Conservation (phyloP, 1,284 basidiomycete species). For the Malassezia caprae region DNA sequence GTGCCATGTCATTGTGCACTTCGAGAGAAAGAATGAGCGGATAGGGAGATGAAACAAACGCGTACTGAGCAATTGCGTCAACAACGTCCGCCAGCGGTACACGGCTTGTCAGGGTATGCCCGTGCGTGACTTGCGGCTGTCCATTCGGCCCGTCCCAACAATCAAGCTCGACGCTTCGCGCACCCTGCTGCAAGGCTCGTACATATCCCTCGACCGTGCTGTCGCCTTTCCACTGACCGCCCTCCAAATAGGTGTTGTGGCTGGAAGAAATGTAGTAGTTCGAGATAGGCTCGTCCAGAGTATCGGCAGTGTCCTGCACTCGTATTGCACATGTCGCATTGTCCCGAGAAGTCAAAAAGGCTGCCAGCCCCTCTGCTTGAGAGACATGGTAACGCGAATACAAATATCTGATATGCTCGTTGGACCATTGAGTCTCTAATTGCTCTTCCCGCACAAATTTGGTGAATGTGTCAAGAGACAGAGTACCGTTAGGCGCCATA, state of each 20-base stretch:
- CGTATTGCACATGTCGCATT: slow-evolving; percentile 22
- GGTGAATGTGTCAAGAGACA: slow-evolving; percentile 1
- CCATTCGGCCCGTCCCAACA: slow-evolving; percentile 73
- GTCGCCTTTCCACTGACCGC: slow-evolving; percentile 81
- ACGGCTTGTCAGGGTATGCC: slow-evolving; percentile 79
- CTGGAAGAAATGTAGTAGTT: slow-evolving; percentile 89
- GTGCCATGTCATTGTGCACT: slow-evolving; percentile 70
- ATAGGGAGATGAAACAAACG: slow-evolving; percentile 83
- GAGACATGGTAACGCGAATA: slow-evolving; percentile 17
- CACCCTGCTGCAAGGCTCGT: slow-evolving; percentile 76
- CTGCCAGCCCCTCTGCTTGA: slow-evolving; percentile 33
- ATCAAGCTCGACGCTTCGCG: slow-evolving; percentile 75
- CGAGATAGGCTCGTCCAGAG: slow-evolving; percentile 66
- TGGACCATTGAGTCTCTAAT: slow-evolving; percentile 13
- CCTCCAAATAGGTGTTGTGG: slow-evolving; percentile 94
- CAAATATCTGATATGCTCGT: not conserved
- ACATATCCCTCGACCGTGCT: slow-evolving; percentile 95
- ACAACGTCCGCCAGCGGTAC: slow-evolving; percentile 76
- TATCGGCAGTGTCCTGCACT: not conserved
- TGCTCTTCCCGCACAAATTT: slow-evolving; percentile 30
- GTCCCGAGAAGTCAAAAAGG: slow-evolving; percentile 38
- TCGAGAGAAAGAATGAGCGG: slow-evolving; percentile 91
- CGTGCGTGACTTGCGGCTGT: slow-evolving; percentile 60
- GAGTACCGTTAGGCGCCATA: not conserved
- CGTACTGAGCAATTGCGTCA: slow-evolving; percentile 77